Conservation (phyloP, 2,329 filamentous ascomycete species). For the Dactylellina leptospora region DNA sequence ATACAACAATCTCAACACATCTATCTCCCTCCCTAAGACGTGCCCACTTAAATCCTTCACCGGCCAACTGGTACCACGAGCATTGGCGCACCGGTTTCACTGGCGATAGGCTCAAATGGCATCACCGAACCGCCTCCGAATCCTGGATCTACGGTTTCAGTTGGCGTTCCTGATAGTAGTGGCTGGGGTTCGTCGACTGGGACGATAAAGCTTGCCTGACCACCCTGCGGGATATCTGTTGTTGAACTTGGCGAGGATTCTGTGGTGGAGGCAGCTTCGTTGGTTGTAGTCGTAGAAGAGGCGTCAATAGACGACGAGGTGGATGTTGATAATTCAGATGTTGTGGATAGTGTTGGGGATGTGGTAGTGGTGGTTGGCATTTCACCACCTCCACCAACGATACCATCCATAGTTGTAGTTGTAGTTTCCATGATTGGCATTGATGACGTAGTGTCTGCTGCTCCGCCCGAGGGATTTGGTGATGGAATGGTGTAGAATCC, state of each 20-base stretch:
- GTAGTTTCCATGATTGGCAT: slow-evolving; percentile 4
- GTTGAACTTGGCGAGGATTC: neutral
- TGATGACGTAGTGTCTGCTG: neutral
- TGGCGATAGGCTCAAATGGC: slow-evolving; percentile 25
- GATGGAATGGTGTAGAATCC: slow-evolving; percentile 39
- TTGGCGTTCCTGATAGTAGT: neutral
- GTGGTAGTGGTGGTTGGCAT: neutral
- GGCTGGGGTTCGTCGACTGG: slow-evolving; percentile 26
- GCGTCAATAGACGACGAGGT: slow-evolving; percentile 5
- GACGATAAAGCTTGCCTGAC: slow-evolving; percentile 22
- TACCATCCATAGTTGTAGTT: neutral
- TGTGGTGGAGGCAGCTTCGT: neutral
- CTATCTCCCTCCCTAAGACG: neutral
- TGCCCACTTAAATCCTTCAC: neutral
- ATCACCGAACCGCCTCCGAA: slow-evolving; percentile 33
- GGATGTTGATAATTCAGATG: neutral
- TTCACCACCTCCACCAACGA: neutral
- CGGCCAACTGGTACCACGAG: slow-evolving; percentile 25
- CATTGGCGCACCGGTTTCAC: slow-evolving; percentile 2
- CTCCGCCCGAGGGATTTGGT: neutral
- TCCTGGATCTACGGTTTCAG: slow-evolving; percentile 15
- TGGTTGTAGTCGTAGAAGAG: neutral
- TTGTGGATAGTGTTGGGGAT: neutral
- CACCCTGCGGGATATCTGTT: neutral
- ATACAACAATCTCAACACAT: slow-evolving; percentile 48